Conservation (phyloP, 176 grass and related monocot species). For the Hyparrhenia diplandra region DNA sequence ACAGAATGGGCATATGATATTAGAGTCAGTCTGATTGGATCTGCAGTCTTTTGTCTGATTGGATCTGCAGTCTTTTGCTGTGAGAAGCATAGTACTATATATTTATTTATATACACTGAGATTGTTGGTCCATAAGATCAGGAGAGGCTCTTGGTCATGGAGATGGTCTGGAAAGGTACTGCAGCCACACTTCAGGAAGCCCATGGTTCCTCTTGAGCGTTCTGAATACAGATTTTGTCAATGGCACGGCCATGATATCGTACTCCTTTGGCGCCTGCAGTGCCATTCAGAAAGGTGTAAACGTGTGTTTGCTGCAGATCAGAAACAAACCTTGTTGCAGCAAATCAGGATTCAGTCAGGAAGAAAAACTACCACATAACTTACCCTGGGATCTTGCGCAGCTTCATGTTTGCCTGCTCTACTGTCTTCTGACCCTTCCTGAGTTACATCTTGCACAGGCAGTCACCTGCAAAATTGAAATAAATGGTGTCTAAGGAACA, state of each 20-base stretch:
- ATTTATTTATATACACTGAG: constrained; percentile 7
- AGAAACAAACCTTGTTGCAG: neutral
- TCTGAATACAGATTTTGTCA: constrained; percentile 58
- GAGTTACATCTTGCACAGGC: constrained; percentile 88
- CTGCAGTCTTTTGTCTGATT: too few species aligned
- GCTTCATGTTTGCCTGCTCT: constrained; percentile 74
- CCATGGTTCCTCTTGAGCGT: constrained; percentile 70
- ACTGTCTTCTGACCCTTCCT: constrained; percentile 84
- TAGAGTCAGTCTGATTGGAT: too few species aligned
- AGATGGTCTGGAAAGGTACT: constrained; percentile 60
- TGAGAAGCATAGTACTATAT: neutral
- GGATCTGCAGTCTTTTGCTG: constrained; percentile 20
- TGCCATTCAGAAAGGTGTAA: constrained; percentile 17
- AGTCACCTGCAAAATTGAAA: constrained; percentile 51
- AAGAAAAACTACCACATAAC: neutral
- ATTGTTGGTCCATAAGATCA: neutral
- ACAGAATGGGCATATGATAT: neutral
- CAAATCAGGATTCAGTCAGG: neutral
- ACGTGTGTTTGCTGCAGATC: neutral
- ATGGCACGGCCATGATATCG: constrained; percentile 75
- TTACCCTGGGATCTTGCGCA: constrained; percentile 67
- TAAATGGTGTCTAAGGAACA: neutral
- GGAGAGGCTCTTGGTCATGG: constrained; percentile 37
- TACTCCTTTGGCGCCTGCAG: constrained; percentile 71
- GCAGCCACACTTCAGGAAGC: constrained; percentile 75